Evolutionary conservation across 805 yeast species (phyloP), one percentile per base, ranked within the genome.

Genomic region (Sugiyamaella lignohabitans): DNA sequence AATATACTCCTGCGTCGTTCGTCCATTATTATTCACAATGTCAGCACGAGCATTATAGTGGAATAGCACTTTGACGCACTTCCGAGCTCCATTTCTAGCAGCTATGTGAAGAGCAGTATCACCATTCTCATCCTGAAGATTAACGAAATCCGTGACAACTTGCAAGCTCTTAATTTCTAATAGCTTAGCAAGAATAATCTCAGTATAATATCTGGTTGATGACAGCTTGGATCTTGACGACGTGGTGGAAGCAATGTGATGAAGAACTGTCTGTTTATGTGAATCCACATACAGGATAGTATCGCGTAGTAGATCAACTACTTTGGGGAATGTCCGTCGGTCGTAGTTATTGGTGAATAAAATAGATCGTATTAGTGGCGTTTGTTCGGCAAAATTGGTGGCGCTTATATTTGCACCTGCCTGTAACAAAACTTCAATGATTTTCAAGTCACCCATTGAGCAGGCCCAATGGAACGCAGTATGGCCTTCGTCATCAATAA

Each of bases 381-480:
- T 89, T 60, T 89, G 87, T 0, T 96, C 96, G 39, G 75, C 74
- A 50, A 79, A 74, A 57, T 84, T 84, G 14, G 75, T 65, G 2
- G 72, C 71, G 40, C 73, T 65, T 47, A 78, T 75, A 65, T 81
- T 76, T 2, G 95, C 93, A 3, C 96, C 95, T 35, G 82, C 78
- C 23, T 79, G 72, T 24, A 87, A 66, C 37, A 93, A 71, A 11
- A 88, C 75, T 54, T 84, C 93, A 47, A 87, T 80, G 66, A 89
- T 80, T 40, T 75, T 76, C 29, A 83, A 66, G 61, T 82, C 86
- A 2, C 98, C 98, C 77, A 93, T 87, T 1, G 98, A 84, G 50
- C 97, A 87, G 0, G 98, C 95, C 97, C 98, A 93, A 65, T 93
- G 98, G 55, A 93, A 80, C 1, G 95, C 84, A 0, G 96, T 85